Evolutionary conservation across 371 early-diverging fungal genomes (phyloP).

Genomic region (Apophysomyces elegans): DNA sequence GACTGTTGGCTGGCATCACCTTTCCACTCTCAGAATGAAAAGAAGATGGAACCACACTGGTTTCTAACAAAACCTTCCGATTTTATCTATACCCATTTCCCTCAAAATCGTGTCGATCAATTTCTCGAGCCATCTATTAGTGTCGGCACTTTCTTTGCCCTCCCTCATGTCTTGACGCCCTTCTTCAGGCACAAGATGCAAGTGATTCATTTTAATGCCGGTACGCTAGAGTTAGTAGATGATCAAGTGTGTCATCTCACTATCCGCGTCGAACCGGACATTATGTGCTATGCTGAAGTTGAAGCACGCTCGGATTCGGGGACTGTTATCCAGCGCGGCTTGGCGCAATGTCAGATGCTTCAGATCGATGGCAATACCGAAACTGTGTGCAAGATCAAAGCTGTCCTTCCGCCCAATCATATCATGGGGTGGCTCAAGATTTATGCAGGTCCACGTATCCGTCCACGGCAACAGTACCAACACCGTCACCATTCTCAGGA

Average conservation of each 20-base stretch:
- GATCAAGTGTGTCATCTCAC: conserved; percentile 29
- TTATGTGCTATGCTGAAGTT: conserved; percentile 40
- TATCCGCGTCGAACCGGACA: conserved; percentile 25
- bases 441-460: conserved; percentile 36
- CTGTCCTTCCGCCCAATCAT: conserved; percentile 39
- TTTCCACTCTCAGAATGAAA: conserved; percentile 37
- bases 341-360: conserved; percentile 37
- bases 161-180: conserved; percentile 42
- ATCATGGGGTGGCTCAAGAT: conserved; percentile 48
- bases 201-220: conserved; percentile 26
- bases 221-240: conserved; percentile 13
- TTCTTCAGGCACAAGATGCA: conserved; percentile 40
- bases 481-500: conserved; percentile 17
- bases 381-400: conserved; percentile 46
- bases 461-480: conserved; percentile 2
- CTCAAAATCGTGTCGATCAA: conserved; percentile 31
- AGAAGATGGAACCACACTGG: conserved; percentile 43
- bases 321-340: conserved; percentile 21
- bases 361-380: conserved; percentile 13
- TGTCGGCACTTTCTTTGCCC: conserved; percentile 30
- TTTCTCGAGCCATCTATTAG: conserved; percentile 38
- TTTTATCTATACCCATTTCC: conserved; percentile 51
- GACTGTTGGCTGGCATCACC: conserved; percentile 67
- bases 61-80: conserved; percentile 45
- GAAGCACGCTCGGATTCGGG: conserved; percentile 32